These are phyloP conservation scores for Porogramme epimiltina DNA, from an alignment of 1,284 basidiomycete species.

Conservation along the genomic window DNA sequence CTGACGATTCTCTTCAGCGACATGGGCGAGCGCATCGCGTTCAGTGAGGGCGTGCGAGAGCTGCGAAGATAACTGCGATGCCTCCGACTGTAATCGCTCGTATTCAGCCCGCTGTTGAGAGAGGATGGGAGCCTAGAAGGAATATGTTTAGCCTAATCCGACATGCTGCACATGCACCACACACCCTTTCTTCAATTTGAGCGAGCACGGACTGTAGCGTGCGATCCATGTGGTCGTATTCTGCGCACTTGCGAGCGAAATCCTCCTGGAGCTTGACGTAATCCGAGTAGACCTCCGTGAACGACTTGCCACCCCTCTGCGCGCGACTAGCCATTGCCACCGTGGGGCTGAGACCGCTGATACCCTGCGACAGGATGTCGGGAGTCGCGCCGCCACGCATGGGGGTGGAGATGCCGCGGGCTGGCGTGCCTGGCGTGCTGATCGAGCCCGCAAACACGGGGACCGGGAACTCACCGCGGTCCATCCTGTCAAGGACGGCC, in stretches of 20 bases:
- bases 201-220: constrained; percentile 73
- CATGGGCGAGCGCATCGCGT: constrained; percentile 55
- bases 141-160: neutral
- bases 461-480: constrained; percentile 66
- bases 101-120: constrained; percentile 87
- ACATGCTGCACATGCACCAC: constrained; percentile 27
- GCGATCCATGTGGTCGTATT: constrained; percentile 82
- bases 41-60: constrained; percentile 73
- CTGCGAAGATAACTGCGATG: constrained; percentile 78
- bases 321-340: constrained; percentile 81
- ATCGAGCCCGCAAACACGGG: constrained; percentile 41
- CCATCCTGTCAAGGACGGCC: constrained; percentile 63
- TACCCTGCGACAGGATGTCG: constrained; percentile 48
- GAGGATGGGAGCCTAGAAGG: constrained; percentile 77
- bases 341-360: constrained; percentile 78
- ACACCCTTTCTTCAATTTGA: constrained; percentile 87
- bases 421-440: constrained; percentile 37
- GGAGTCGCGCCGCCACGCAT: constrained; percentile 42
- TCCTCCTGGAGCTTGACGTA: constrained; percentile 86
- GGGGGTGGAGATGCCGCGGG: constrained; percentile 42
- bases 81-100: constrained; percentile 76
- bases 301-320: constrained; percentile 80
- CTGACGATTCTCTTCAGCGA: constrained; percentile 60
- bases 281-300: constrained; percentile 90
- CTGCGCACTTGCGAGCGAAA: constrained; percentile 72